These are phyloP conservation scores for Atkinsonella hypoxylon DNA, from an alignment of 2,329 filamentous ascomycete genomes.

Conservation along the genomic window DNA sequence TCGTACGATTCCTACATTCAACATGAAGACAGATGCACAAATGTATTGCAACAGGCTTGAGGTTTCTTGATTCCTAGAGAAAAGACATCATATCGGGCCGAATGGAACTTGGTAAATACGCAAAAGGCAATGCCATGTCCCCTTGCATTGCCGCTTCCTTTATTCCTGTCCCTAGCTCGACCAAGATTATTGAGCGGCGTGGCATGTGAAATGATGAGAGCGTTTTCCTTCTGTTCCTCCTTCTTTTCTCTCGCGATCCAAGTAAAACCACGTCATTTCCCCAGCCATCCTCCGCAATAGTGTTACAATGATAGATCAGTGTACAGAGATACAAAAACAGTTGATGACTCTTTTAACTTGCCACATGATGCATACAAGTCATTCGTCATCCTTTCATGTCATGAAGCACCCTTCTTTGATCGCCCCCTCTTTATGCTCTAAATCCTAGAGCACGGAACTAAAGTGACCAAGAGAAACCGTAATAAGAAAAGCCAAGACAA, in stretches of 20 bases:
- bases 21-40: too few relatives aligned
- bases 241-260: neutral
- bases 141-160: neutral
- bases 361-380: neutral
- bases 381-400: neutral
- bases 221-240: neutral
- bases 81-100: conserved; percentile 8
- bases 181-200: neutral
- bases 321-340: neutral
- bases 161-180: neutral
- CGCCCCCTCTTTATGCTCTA: neutral
- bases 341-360: neutral
- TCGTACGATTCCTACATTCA: too few relatives aligned
- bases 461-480: neutral
- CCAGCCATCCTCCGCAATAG: neutral
- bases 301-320: conserved; percentile 2
- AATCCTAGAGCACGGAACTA: neutral
- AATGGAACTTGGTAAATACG: conserved; percentile 4
- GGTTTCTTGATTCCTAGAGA: conserved; percentile 1
- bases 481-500: too few relatives aligned
- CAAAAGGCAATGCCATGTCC: conserved; percentile 2
- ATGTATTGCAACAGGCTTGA: neutral
- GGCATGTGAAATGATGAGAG: neutral
- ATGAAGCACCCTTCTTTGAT: neutral
- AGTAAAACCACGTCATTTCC: neutral